phyloP scores from a whole-genome alignment of 768 basidiomycete genomes.

The Psilocybe tampanensis region DNA sequence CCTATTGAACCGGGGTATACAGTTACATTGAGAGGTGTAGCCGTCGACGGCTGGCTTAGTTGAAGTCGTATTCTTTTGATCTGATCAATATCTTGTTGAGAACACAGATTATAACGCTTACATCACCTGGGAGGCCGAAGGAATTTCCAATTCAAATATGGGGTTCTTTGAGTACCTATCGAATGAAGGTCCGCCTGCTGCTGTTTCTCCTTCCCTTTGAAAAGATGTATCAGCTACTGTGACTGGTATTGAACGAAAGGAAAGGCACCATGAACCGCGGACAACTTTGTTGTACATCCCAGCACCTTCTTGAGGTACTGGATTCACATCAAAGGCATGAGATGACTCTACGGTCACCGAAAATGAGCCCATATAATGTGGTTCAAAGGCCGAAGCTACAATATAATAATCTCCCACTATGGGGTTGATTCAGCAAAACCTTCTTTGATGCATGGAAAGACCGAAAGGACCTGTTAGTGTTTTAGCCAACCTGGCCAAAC shows the following conservation, averaged over 20 bases:
- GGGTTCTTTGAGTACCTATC: conserved; percentile 72
- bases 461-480: conserved; percentile 51
- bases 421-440: not conserved
- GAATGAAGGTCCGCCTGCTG: conserved; percentile 72
- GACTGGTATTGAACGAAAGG: not conserved
- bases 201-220: conserved; percentile 54
- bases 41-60: conserved; percentile 44
- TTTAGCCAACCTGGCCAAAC: conserved; percentile 58
- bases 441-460: not conserved
- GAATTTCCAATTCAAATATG: conserved; percentile 59
- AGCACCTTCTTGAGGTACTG: conserved; percentile 85
- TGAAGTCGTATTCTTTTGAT: conserved; percentile 70
- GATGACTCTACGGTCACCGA: conserved; percentile 66
- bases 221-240: not conserved
- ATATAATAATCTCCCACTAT: conserved; percentile 81
- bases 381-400: conserved; percentile 85
- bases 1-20: conserved; percentile 43
- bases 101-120: conserved; percentile 30
- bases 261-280: conserved; percentile 72
- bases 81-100: not conserved
- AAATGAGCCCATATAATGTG: conserved; percentile 67
- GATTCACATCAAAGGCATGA: conserved; percentile 56
- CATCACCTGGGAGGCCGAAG: conserved; percentile 58
- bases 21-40: conserved; percentile 61
- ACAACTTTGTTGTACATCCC: conserved; percentile 81